These are phyloP conservation scores for Puccinia horiana DNA, from an alignment of 1,284 basidiomycete genomes.

Conservation along the genomic window DNA sequence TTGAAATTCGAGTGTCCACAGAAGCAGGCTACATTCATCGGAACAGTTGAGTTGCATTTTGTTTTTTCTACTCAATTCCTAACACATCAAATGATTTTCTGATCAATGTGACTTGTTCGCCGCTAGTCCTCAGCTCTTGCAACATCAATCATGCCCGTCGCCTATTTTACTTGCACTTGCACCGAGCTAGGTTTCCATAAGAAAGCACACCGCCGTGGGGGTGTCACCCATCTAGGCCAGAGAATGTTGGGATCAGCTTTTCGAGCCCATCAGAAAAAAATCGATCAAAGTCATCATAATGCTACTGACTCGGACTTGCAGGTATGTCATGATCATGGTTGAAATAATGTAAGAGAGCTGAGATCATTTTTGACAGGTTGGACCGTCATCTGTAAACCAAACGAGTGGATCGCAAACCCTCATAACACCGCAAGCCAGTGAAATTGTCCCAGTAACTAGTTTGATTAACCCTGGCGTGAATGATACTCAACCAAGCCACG, in stretches of 20 bases:
- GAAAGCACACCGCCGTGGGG: not conserved
- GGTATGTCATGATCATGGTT: not conserved
- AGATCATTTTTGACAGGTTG: slow-evolving; percentile 7
- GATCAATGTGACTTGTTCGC: not conserved
- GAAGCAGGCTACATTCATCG: no score
- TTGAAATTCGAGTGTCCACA: no score
- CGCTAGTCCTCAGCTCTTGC: not conserved
- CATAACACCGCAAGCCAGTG: no score
- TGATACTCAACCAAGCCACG: not conserved
- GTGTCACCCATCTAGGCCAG: not conserved
- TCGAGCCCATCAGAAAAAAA: slow-evolving; percentile 6
- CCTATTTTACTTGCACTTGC: not conserved
- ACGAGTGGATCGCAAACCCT: not conserved
- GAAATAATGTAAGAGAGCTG: not conserved
- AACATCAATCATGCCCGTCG: not conserved
- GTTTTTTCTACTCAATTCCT: no score
- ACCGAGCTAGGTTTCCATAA: slow-evolving; percentile 8
- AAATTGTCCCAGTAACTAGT: no score
- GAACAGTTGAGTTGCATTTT: not conserved
- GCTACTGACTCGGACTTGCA: not conserved
- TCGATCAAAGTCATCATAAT: not conserved
- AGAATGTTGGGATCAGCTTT: not conserved
- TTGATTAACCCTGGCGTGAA: not conserved
- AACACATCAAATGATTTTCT: no score
- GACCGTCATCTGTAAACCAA: not conserved